These are phyloP conservation scores for Lepidium africanum DNA, from an alignment of 345 rosid genomes.

Conservation along the genomic window DNA sequence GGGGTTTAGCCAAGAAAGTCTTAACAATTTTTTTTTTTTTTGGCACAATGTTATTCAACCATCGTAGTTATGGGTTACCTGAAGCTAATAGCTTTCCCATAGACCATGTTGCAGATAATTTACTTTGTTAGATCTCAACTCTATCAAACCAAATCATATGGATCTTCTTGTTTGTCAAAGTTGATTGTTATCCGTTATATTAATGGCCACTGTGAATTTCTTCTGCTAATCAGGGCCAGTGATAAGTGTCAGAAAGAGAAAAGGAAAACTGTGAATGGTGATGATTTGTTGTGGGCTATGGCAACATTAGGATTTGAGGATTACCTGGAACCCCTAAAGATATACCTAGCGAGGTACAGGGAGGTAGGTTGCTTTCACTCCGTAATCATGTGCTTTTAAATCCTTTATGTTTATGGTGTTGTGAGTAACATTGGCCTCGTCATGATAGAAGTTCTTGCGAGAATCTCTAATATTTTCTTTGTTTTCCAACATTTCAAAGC, in stretches of 20 bases:
- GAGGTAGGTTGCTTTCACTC: conserved; percentile 34
- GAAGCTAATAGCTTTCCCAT: not conserved
- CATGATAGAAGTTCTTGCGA: not conserved
- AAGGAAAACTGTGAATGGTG: conserved; percentile 71
- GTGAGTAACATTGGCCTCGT: not conserved
- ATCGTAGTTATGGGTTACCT: not conserved
- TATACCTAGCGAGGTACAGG: conserved; percentile 54
- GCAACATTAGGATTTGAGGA: conserved; percentile 70
- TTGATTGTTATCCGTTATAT: not conserved
- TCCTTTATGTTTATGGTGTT: not conserved
- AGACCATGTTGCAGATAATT: not conserved
- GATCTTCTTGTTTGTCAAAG: not conserved
- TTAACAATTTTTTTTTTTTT: not conserved
- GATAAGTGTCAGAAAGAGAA: conserved; percentile 70
- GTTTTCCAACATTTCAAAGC: conserved; percentile 2
- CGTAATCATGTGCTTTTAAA: not conserved
- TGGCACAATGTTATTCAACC: not conserved
- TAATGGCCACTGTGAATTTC: not conserved
- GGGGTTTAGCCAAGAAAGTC: not conserved
- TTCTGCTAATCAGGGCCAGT: conserved; percentile 47
- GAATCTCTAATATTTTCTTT: not conserved
- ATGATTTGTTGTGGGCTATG: conserved; percentile 82
- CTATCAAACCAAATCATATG: not conserved
- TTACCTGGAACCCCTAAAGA: conserved; percentile 55
- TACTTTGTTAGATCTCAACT: not conserved